These are phyloP conservation scores for Fusarium sp. DNA, from an alignment of 2,329 filamentous ascomycete genomes.

Conservation along the genomic window DNA sequence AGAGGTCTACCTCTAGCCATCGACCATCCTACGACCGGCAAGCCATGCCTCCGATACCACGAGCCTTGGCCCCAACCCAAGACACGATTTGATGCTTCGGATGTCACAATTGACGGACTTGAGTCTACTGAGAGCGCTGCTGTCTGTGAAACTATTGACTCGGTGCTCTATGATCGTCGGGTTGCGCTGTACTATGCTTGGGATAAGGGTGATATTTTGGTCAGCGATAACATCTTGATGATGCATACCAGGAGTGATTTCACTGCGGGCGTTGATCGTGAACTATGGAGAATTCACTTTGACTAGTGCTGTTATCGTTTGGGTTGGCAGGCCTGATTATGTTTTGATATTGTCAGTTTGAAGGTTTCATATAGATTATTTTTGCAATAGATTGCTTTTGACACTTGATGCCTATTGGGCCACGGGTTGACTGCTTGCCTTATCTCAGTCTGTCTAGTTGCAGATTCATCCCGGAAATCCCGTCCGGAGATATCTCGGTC, in stretches of 20 bases:
- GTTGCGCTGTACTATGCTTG: conserved; percentile 61
- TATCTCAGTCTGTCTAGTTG: neutral
- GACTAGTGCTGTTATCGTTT: conserved; percentile 36
- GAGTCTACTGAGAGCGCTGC: conserved; percentile 43
- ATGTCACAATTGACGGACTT: conserved; percentile 53
- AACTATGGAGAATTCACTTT: conserved; percentile 62
- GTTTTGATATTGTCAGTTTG: neutral
- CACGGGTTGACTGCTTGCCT: accelerated
- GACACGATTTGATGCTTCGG: conserved; percentile 59
- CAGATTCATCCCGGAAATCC: neutral
- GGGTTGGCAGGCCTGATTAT: neutral
- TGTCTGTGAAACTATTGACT: conserved; percentile 53
- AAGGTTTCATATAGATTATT: neutral
- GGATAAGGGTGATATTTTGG: conserved; percentile 63
- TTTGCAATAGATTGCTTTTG: neutral
- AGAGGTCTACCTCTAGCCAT: conserved; percentile 55
- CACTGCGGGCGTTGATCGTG: conserved; percentile 52
- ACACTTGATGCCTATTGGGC: too few relatives aligned
- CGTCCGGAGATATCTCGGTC: neutral
- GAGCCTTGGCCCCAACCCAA: conserved; percentile 63
- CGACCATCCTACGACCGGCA: conserved; percentile 55
- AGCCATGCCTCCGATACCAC: conserved; percentile 63
- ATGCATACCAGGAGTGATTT: conserved; percentile 62
- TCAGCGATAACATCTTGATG: conserved; percentile 61
- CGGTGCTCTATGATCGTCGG: conserved; percentile 58